Evolutionary conservation across 371 early-diverging fungal species (phyloP).

Genomic region (Mucor ambiguus): DNA sequence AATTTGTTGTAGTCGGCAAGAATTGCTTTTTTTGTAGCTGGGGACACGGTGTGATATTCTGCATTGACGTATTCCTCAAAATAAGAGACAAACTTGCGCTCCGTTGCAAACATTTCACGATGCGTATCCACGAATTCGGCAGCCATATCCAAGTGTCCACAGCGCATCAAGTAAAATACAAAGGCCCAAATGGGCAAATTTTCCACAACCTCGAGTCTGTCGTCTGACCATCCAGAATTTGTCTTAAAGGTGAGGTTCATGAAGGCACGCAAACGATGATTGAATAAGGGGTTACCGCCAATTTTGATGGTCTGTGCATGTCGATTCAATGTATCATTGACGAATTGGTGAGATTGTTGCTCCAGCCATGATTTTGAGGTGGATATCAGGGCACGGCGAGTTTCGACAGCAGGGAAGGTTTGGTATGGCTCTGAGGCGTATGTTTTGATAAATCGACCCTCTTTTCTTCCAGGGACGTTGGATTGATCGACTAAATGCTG

Average conservation of each 20-base stretch:
- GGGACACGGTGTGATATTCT: conserved; percentile 25
- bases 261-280: conserved; percentile 21
- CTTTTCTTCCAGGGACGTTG: not conserved
- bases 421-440: conserved; percentile 12
- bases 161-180: conserved; percentile 78
- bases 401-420: not conserved
- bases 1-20: conserved; percentile 31
- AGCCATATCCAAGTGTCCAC: conserved; percentile 70
- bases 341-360: conserved; percentile 9
- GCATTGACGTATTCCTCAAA: conserved; percentile 69
- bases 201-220: conserved; percentile 49
- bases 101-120: conserved; percentile 55
- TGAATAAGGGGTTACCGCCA: conserved; percentile 26
- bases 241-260: conserved; percentile 20
- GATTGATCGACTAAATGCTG: conserved; percentile 11
- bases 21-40: conserved; percentile 18
- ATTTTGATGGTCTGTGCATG: conserved; percentile 19
- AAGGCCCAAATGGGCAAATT: conserved; percentile 84
- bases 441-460: conserved; percentile 19
- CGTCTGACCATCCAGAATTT: conserved; percentile 19
- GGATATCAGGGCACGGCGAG: conserved; percentile 16
- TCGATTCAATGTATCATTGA: conserved; percentile 16
- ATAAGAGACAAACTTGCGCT: conserved; percentile 67
- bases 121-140: conserved; percentile 62
- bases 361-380: conserved; percentile 30